Base-by-base conservation (phyloP, 108 stramenopile species). In the Nitzschia sp. region DNA sequence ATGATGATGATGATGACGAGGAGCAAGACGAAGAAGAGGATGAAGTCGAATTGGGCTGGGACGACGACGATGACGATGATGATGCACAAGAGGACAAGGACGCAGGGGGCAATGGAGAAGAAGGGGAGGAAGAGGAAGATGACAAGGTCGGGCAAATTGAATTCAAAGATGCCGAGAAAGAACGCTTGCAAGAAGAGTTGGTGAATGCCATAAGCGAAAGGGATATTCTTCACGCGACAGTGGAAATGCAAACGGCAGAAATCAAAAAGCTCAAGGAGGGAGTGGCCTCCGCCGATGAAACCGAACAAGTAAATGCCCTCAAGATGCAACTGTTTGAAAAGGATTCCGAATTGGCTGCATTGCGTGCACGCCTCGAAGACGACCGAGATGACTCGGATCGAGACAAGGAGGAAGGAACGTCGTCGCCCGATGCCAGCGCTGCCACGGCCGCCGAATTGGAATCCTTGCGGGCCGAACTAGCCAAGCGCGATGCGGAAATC, bases 261-360 rank as follows among this genome's bases (percentile, higher is more conserved):
- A 73, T 85, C 27, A 61, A 62, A 33, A 53, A 68, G 23, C 45
- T 72, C 25, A 63, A 38, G 6, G 70, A 35, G 23, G 52, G 57
- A 3, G 50, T 52, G 50, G 57, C 47, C 1, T 61, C 60, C 25
- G 34, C 31, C 1, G 41, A 56, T 25, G 63, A 64, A 19, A 50
- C 19, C 2, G 32, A 29, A 28, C 45, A 66, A 50, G 53, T 50
- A 2, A 13, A 47, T 16, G 52, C 53, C 6, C 53, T 54, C 53
- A 53, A 83, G 35, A 55, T 83, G 63, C 47, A 83, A 33, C 34
- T 86, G 3, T 86, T 86, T 66, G 82, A 83, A 63, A 83, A 83
- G 54, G 77, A 86, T 41, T 71, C 85, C 3, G 85, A 86, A 62
- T 41, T 86, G 38, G 85, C 85, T 13, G 85, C 82, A 17, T 33